Evolutionary conservation across 331 rosid species (phyloP), one percentile per base, ranked within the genome.

Genomic region (Quercus lobata): DNA sequence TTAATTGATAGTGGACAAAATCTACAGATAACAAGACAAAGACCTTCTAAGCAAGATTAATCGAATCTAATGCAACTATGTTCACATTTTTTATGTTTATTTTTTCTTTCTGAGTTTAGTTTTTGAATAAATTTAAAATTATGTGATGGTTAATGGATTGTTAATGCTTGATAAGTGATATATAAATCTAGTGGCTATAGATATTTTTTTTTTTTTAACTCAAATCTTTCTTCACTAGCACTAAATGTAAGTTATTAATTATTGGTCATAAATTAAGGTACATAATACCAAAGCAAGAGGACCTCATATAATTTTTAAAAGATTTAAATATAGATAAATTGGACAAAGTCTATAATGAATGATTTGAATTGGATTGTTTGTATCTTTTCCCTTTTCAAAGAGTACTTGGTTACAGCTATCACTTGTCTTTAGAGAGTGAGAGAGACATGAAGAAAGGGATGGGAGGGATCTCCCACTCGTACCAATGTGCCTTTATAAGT

Each of bases 361-460:
- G 16, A 69, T 35, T 30, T 24, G 66, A 71, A 44, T 29, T 65
- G 71, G 71, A 17, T 65, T 65, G 14, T 32, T 49, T 30, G 6
- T 37, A 65, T 65, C 71, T 65, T 84, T 84, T 75, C 80, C 76
- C 74, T 76, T 85, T 80, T 41, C 49, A 34, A 68, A 77, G 83
- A 74, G 55, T 78, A 72, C 73, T 79, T 88, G 91, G 60, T 46
- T 88, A 84, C 91, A 88, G 91, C 91, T 88, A 88, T 83, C 79
- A 83, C 82, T 81, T 85, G 79, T 85, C 73, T 76, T 80, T 35
- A 1, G 17, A n/a, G 80, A 75, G 52, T 75, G 72, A 32, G 21
- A 29, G 5, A 56, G 57, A 30, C 49, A 41, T 41, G 49, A 9
- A 41, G 49, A 41, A 41, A 41, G 14, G 25, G 46, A 19, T 3